Base-by-base conservation (phyloP, 2,329 filamentous ascomycete genomes). In the Trichoderma sp. region DNA sequence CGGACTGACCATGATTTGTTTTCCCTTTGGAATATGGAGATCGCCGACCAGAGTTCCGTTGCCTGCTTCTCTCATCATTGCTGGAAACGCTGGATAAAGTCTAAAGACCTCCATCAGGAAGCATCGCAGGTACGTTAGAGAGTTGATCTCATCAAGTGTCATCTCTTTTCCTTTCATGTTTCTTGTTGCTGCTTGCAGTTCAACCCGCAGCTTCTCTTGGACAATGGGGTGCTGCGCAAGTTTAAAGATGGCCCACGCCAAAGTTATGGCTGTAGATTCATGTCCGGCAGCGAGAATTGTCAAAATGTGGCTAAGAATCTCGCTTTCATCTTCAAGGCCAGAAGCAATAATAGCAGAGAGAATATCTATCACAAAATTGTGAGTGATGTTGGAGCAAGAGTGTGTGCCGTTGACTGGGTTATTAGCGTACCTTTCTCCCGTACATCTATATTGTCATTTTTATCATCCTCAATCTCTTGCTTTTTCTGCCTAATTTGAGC, bases 61-160 rank as follows among this genome's bases (percentile, higher is more conserved):
- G n/a, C 33, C 21, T 33, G 68, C 53, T 21, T 60, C 68, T 7
- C 68, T 53, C 56, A 62, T 60, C 50, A 71, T 59, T 12, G 50
- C 68, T 6, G 68, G 68, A 35, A 71, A 71, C 7, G 68, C 68
- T 14, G 68, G 68, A 21, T 71, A 71, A 24, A 71, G 33, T 29
- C 68, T 59, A 21, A 71, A 41, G 21, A 71, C 68, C 53, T 71
- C 68, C 68, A 71, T 71, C 11, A 71, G 53, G 45, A 71, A 71
- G 16, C 45, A 53, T 24, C 68, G 68, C 6, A 71, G 31, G 3
- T 71, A 71, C 18, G 21, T 35, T 21, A 71, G 11, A 8, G 68
- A 71, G n/a, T 45, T 62, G 16, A 71, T 63, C 3, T 21, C 24
- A 1, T 62, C 56, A 12, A 71, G 68, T 24, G 53, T 14, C 29